Percentiles rank a stretch among this genome's conserved stretches.
Evolutionary conservation across 2,329 filamentous ascomycete species (phyloP).

Genomic region (Sporothrix brasiliensis): DNA sequence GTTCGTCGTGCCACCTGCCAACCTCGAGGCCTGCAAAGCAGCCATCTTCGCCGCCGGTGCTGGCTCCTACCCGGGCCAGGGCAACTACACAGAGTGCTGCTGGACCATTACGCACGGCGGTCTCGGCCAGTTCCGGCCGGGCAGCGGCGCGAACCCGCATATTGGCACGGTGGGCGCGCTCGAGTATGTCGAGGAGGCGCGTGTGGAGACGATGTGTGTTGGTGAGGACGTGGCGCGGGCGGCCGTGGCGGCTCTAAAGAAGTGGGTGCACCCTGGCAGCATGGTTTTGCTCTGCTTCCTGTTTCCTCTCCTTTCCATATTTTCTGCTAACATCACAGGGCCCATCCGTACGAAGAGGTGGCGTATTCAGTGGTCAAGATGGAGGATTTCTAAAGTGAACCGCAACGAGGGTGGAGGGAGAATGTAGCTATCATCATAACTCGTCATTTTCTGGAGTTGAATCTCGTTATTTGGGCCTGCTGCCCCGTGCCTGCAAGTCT

Average conservation of each 20-base stretch:
- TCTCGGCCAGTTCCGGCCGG: constrained; percentile 66
- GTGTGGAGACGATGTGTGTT: constrained; percentile 65
- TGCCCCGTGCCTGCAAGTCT: background rate
- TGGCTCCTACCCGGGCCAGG: constrained; percentile 51
- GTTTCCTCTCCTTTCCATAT: background rate
- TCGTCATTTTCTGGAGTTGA: constrained; percentile 23
- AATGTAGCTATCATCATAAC: background rate
- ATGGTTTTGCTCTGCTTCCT: background rate
- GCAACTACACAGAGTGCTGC: constrained; percentile 60
- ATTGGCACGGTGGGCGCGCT: constrained; percentile 58
- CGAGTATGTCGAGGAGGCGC: constrained; percentile 62
- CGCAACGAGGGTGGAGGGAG: background rate
- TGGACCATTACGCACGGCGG: constrained; percentile 55
- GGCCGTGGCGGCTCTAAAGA: constrained; percentile 66
- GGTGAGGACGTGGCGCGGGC: constrained; percentile 59
- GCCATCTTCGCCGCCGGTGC: constrained; percentile 63
- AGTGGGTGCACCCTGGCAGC: constrained; percentile 47
- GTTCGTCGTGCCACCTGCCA: constrained; percentile 35
- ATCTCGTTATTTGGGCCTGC: constrained; percentile 11
- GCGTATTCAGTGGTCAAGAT: constrained; percentile 54
- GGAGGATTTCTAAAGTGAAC: constrained; percentile 49
- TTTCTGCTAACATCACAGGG: constrained; percentile 41
- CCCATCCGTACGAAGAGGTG: constrained; percentile 58
- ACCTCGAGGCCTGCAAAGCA: constrained; percentile 54
- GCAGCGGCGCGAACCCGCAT: constrained; percentile 62